These are phyloP conservation scores for Gymnopus androsaceus DNA, from an alignment of 1,284 basidiomycete genomes.

Conservation along the genomic window DNA sequence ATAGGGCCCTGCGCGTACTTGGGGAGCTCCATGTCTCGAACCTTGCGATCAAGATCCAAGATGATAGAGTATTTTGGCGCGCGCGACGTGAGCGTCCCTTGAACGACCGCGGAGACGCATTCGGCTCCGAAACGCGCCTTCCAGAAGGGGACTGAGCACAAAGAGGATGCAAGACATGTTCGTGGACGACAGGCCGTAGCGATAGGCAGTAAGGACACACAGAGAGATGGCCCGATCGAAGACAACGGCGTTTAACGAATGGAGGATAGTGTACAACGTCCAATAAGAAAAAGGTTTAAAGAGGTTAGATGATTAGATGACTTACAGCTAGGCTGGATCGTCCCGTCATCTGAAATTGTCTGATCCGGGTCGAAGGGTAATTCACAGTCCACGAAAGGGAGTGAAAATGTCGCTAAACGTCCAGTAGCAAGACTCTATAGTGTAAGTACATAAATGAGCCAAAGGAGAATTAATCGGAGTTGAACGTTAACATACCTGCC, in stretches of 20 bases:
- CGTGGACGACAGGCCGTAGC: neutral
- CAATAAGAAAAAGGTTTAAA: slow-evolving; percentile 1
- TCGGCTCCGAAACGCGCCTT: slow-evolving; percentile 71
- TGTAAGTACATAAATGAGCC: neutral
- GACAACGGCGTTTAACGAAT: neutral
- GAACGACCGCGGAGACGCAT: slow-evolving; percentile 65
- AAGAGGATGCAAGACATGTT: neutral
- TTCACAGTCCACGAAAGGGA: slow-evolving; percentile 68
- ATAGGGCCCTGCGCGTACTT: slow-evolving; percentile 48
- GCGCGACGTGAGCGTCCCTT: slow-evolving; percentile 62
- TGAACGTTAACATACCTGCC: slow-evolving; percentile 51
- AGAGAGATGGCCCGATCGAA: neutral
- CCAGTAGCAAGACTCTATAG: slow-evolving; percentile 62
- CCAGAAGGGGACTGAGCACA: slow-evolving; percentile 65
- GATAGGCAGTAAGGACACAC: neutral
- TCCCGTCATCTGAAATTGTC: slow-evolving; percentile 54
- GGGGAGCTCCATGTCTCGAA: slow-evolving; percentile 64
- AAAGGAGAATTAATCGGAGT: neutral
- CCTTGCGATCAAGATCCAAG: slow-evolving; percentile 61
- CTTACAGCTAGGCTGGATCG: slow-evolving; percentile 55
- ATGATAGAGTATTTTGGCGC: slow-evolving; percentile 67
- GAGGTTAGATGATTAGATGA: slow-evolving; percentile 19
- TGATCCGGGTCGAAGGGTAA: slow-evolving; percentile 57
- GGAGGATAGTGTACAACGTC: neutral
- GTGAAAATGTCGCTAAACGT: slow-evolving; percentile 61